These are phyloP conservation scores for Colletotrichum tanaceti DNA, from an alignment of 2,329 filamentous ascomycete species.

Conservation along the genomic window DNA sequence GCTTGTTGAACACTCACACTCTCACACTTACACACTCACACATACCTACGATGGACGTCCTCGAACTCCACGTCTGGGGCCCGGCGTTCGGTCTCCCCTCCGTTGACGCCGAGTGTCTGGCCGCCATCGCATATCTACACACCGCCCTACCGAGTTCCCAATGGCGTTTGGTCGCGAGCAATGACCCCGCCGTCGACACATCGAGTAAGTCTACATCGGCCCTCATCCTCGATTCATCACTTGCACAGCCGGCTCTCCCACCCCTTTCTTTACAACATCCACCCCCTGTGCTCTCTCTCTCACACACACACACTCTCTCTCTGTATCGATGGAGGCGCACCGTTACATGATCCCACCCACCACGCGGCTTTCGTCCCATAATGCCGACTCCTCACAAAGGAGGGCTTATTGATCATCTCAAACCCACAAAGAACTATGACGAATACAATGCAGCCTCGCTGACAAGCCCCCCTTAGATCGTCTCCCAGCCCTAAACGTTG, in stretches of 20 bases:
- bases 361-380: slow-evolving; percentile 19
- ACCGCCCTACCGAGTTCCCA: slow-evolving; percentile 67
- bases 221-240: slow-evolving; percentile 7
- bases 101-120: slow-evolving; percentile 90
- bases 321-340: slow-evolving; percentile 42
- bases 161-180: slow-evolving; percentile 80
- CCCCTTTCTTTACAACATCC: slow-evolving; percentile 44
- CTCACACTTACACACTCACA: not conserved
- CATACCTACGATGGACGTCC: slow-evolving; percentile 47
- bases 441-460: slow-evolving; percentile 14
- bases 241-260: slow-evolving; percentile 41
- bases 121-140: slow-evolving; percentile 81
- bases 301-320: accelerated
- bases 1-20: slow-evolving; percentile 1
- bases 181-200: slow-evolving; percentile 77
- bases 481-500: slow-evolving; percentile 66
- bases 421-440: slow-evolving; percentile 23
- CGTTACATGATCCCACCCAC: slow-evolving; percentile 27
- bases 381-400: slow-evolving; percentile 3
- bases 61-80: slow-evolving; percentile 90
- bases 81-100: slow-evolving; percentile 89
- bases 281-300: not conserved
- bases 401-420: slow-evolving; percentile 4
- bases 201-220: slow-evolving; percentile 66
- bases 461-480: slow-evolving; percentile 54